Evolutionary conservation across 192 early-diverging fungal genomes (phyloP), one percentile per base, ranked within the genome.

Genomic region (Gryganskiella cystojenkinii): DNA sequence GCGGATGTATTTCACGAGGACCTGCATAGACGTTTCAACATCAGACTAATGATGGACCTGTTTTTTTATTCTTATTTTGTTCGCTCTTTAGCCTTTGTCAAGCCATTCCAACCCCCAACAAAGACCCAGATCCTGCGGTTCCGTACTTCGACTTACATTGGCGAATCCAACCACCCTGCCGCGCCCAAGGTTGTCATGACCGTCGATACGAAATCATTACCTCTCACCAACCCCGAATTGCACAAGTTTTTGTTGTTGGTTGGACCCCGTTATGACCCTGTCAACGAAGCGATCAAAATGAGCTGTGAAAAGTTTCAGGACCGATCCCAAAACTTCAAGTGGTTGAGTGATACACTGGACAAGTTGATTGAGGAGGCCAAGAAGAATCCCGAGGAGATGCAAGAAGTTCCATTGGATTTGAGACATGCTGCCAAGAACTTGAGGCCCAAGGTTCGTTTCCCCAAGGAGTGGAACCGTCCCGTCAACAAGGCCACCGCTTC

Each of bases 201-300:
- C 13, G 84, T 90, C 27, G 70, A 80, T 4, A 68, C 43, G 53
- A 80, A 69, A 66, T 91, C 60, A 66, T 62, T 70, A 50, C 51
- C 71, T 0, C 64, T 91, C 50, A 83, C 71, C 6, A 67, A 80
- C 34, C 59, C 55, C 1, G 70, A 90, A 49, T 57, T 75, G 43
- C 90, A 91, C 67, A 91, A 91, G 56, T 84, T 91, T 40, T 61
- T 90, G 22, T 64, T 92, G 24, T 51, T 92, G 33, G 82, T 83
- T 52, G 91, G 91, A 44, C 69, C 87, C 10, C 57, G 80, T 53
- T 91, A 89, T 67, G 70, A 92, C 66, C 86, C 88, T n/a, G 81
- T 85, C 57, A 82, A 69, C 8, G 82, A 84, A 11, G 68, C 84
- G 57, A 66, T 90, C 52, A 86, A 83, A 65, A 82, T 91, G 59